Evolutionary conservation across 345 rosid genomes (phyloP), one percentile per base, ranked within the genome.

Genomic region (Erodium maritimum): DNA sequence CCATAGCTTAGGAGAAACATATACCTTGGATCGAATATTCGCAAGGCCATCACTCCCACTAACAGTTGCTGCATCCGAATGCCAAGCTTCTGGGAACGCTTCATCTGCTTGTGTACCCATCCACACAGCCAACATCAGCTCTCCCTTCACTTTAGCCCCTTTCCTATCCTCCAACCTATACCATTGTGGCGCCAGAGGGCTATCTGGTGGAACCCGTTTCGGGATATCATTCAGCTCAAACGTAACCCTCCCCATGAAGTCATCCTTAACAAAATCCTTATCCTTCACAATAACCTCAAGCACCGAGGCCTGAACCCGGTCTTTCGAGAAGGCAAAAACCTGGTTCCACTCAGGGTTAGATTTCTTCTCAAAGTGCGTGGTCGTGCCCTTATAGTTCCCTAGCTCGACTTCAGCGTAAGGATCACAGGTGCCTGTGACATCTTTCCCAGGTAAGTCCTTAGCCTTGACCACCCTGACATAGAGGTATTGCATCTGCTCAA

Each of bases 31-130:
- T 17, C 77, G 72, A 17, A 70, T 68, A 68, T 61, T 61, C 20
- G 58, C 21, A 0, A 75, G 46, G 19, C 60, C 50, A n/a, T 77
- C 73, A 17, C 59, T 23, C 4, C 61, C 60, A 29, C 75, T 61
- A 37, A 69, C 77, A 53, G 64, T 18, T 0, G 76, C 69, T 0
- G 78, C 69, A 71, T 75, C 82, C 0, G 72, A 68, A 59, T 66
- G 75, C 80, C 82, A 77, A 2, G 80, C 80, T 12, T 61, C 62
- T 0, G 77, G 56, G 62, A 69, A 80, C 1, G 72, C 80, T 21
- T 69, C 74, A 58, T 80, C 80, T 0, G 79, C 75, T 59, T 80
- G 82, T 20, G 73, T 73, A 19, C 82, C 78, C 50, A 72, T 60
- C 85, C 82, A 80, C 21, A 71, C 50, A 16, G 80, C 69, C 50